Percentiles rank a stretch among this genome's conserved stretches.
Conservation (phyloP, 1,284 basidiomycete genomes). For the Cryptococcus sp. region DNA sequence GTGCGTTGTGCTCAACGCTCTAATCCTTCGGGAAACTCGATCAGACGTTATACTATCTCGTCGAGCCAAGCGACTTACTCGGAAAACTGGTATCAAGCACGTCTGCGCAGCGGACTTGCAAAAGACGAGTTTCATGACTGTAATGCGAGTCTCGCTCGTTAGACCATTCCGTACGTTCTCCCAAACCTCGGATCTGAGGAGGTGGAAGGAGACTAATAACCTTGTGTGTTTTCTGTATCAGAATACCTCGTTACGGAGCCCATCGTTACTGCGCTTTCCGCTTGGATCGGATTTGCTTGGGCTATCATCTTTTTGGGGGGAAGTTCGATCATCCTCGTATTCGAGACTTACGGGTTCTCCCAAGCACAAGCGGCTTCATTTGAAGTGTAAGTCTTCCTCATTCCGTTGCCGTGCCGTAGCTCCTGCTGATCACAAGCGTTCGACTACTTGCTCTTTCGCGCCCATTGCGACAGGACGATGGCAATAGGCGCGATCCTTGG, state of each 20-base stretch:
- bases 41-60: slow-evolving; percentile 55
- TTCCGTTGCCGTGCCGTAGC: not conserved
- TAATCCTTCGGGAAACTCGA: slow-evolving; percentile 51
- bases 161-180: slow-evolving; percentile 42
- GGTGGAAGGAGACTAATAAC: slow-evolving; percentile 8
- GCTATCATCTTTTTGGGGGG: slow-evolving; percentile 45
- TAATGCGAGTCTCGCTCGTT: slow-evolving; percentile 45
- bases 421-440: not conserved
- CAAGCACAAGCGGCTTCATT: slow-evolving; percentile 35
- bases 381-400: slow-evolving; percentile 26
- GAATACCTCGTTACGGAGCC: slow-evolving; percentile 55
- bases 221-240: slow-evolving; percentile 10
- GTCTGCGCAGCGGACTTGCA: slow-evolving; percentile 45
- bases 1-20: slow-evolving; percentile 34
- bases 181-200: not conserved
- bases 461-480: slow-evolving; percentile 26
- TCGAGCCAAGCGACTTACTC: slow-evolving; percentile 47
- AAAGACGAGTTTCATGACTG: slow-evolving; percentile 35
- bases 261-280: slow-evolving; percentile 52
- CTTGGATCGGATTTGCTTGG: slow-evolving; percentile 55
- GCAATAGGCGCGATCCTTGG: slow-evolving; percentile 69
- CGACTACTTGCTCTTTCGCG: not conserved
- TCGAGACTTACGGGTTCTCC: slow-evolving; percentile 42
- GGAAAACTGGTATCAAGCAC: slow-evolving; percentile 49
- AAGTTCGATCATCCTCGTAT: slow-evolving; percentile 37